These are phyloP conservation scores for Zalaria obscura DNA, from an alignment of 2,329 filamentous ascomycete genomes.

Conservation along the genomic window DNA sequence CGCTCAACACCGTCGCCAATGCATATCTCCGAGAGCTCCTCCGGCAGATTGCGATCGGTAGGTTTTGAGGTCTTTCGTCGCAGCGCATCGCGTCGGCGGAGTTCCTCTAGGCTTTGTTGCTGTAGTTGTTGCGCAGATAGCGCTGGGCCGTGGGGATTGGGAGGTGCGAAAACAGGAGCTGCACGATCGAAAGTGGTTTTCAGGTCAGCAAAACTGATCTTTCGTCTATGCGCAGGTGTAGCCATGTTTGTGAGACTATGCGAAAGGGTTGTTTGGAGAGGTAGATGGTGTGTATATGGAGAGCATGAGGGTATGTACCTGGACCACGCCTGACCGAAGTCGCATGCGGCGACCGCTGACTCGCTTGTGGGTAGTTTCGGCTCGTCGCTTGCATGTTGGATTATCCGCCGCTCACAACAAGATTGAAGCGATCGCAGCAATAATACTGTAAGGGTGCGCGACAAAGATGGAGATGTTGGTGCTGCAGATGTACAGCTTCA, in stretches of 20 bases:
- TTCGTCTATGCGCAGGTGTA: constrained; percentile 14
- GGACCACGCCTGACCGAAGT: constrained; percentile 22
- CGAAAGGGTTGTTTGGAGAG: too few species aligned
- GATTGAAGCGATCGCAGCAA: too few species aligned
- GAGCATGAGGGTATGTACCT: constrained; percentile 19
- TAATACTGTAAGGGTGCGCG: too few species aligned
- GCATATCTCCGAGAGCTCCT: constrained; percentile 63
- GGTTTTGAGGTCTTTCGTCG: constrained; percentile 78
- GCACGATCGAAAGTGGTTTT: constrained; percentile 29
- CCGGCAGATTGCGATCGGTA: constrained; percentile 87
- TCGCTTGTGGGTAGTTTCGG: not conserved
- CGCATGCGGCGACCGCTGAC: constrained; percentile 16
- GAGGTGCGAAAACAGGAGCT: constrained; percentile 28
- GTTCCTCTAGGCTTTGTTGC: constrained; percentile 26
- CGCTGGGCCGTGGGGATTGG: constrained; percentile 37
- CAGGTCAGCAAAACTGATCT: constrained; percentile 35
- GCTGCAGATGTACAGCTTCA: too few species aligned
- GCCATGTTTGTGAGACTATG: not conserved
- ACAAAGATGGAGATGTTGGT: too few species aligned
- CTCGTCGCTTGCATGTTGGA: too few species aligned
- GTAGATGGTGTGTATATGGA: too few species aligned
- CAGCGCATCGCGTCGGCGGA: constrained; percentile 43
- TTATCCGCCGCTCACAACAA: too few species aligned
- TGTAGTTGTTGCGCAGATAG: constrained; percentile 30
- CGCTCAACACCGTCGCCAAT: constrained; percentile 69